These are phyloP conservation scores for Aureobasidium sp. DNA, from an alignment of 2,329 filamentous ascomycete species.

Conservation along the genomic window DNA sequence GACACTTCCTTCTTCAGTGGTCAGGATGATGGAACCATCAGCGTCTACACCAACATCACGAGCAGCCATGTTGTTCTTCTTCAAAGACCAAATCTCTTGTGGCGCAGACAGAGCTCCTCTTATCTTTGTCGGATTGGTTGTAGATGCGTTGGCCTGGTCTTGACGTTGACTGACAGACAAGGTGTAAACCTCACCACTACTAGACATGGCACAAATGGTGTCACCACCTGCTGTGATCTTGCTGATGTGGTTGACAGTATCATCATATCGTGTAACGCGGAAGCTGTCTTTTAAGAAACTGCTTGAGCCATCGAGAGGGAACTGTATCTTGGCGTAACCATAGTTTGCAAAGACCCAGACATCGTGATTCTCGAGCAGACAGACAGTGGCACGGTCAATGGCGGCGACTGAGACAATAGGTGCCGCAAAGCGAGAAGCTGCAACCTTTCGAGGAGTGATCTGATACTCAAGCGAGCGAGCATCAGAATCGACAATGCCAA, in stretches of 20 bases:
- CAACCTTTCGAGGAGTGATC: constrained; percentile 73
- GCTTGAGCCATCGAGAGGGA: constrained; percentile 67
- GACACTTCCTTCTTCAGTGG: constrained; percentile 84
- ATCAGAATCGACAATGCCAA: constrained; percentile 91
- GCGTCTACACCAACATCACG: constrained; percentile 83
- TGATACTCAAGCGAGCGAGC: constrained; percentile 86
- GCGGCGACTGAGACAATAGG: constrained; percentile 73
- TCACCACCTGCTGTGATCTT: constrained; percentile 81
- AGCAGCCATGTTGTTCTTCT: constrained; percentile 76
- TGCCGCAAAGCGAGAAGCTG: constrained; percentile 69
- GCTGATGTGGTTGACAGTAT: constrained; percentile 59
- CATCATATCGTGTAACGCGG: constrained; percentile 58
- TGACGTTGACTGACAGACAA: constrained; percentile 63
- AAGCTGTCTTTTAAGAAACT: constrained; percentile 62
- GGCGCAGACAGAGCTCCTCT: constrained; percentile 72
- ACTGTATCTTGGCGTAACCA: constrained; percentile 84
- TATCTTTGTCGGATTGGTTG: constrained; percentile 88
- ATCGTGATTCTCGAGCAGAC: constrained; percentile 76
- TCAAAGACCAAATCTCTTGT: constrained; percentile 79
- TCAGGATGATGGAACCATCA: constrained; percentile 89
- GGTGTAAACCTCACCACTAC: constrained; percentile 80
- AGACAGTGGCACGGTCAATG: constrained; percentile 82
- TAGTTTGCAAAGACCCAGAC: constrained; percentile 95
- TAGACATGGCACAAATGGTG: constrained; percentile 82
- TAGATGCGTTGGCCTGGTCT: constrained; percentile 63